These are phyloP conservation scores for Discostella stelligeroides DNA, from an alignment of 108 stramenopile genomes.

Conservation along the genomic window DNA sequence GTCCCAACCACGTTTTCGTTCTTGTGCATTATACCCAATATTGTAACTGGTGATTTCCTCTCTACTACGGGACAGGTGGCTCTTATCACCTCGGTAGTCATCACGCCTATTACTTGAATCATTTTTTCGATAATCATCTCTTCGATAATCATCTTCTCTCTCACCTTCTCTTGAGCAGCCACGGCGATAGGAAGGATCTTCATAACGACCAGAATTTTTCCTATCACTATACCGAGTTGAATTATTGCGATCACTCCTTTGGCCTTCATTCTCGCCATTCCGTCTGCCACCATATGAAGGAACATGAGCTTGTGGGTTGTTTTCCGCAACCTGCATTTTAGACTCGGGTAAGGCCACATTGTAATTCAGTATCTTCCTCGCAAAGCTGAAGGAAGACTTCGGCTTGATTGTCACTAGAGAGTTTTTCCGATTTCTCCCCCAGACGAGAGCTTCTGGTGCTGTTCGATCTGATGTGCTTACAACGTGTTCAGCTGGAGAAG, in stretches of 20 bases:
- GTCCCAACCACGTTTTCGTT: neutral
- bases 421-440: conserved; percentile 16
- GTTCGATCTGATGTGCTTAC: neutral
- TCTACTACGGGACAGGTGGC: conserved; percentile 6
- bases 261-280: neutral
- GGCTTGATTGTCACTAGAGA: conserved; percentile 5
- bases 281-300: neutral
- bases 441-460: neutral
- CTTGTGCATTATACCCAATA: conserved; percentile 6
- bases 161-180: conserved; percentile 12
- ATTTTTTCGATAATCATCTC: neutral
- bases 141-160: neutral
- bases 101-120: conserved; percentile 3
- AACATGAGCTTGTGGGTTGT: neutral
- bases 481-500: neutral
- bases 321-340: no score
- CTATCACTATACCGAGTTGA: neutral
- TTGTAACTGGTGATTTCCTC: conserved; percentile 1
- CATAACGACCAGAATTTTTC: conserved; percentile 4
- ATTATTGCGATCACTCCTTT: neutral
- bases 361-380: conserved; percentile 4
- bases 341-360: neutral
- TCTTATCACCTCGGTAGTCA: neutral
- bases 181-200: conserved; percentile 20
- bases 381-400: conserved; percentile 6